Base-by-base conservation (phyloP, 805 yeast genomes). In the Kuraishia molischiana region DNA sequence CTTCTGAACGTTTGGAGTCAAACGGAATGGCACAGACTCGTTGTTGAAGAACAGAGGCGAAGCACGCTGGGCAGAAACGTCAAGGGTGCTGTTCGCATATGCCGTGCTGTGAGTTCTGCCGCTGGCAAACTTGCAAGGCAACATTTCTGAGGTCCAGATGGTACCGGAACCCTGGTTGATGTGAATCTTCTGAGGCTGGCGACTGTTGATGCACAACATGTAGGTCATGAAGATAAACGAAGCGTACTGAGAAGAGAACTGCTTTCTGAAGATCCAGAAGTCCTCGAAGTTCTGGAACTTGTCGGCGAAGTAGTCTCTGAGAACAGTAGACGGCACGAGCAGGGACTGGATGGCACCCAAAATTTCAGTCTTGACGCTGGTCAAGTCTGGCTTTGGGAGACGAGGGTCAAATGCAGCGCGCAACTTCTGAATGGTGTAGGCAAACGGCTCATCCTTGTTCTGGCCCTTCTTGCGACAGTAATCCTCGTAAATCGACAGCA, bases 251-350 rank as follows among this genome's bases (percentile, higher is more conserved):
- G 95, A 80, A 4, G 96, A 77, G 53, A 92, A 94, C 53, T 89
- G 96, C 51, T 87, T 86, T 44, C 97, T 74, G 78, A 94, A 92
- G 37, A 90, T 62, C 98, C 98, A 92, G 67, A 90, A 92, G 51
- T 90, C 97, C 57, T 84, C 96, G 55, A 81, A 94, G 41, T 77
- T 72, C 10, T 80, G 70, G 58, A 79, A 92, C 30, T 78, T 62
- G 5, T 67, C 69, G 39, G 79, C 56, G 53, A 87, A 92, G 55
- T 84, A 82, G 46, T 84, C 84, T 51, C 78, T 78, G 66, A 90
- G 66, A 24, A 90, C 81, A 4, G 85, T 79, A 19, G 82, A 71
- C 26, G 98, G 97, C 38, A 89, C 90, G 58, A 85, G 70, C 51
- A 82, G 64, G 1, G 95, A 72, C 59, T 92, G 97, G 44, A 90